phyloP scores from a whole-genome alignment of 495 filamentous ascomycete genomes.

The Hypoxylon lienhwacheense region DNA sequence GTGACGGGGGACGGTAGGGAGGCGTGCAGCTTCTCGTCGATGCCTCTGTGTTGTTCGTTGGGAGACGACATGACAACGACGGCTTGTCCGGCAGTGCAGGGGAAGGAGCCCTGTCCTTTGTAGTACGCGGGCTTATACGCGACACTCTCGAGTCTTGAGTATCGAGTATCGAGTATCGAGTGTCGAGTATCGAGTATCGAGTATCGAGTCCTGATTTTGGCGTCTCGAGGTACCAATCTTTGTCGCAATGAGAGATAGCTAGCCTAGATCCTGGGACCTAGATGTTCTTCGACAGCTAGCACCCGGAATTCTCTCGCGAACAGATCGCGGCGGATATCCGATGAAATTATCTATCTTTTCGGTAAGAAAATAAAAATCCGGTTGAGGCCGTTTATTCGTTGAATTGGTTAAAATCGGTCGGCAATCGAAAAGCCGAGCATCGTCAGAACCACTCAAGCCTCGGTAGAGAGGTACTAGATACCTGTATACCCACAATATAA shows the following conservation, averaged over 20 bases:
- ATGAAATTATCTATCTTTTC: conserved; percentile 1
- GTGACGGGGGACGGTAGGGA: conserved; percentile 45
- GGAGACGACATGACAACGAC: conserved; percentile 34
- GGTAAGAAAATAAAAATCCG: background rate
- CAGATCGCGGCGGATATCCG: conserved; percentile 2
- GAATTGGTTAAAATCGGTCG: conserved; percentile 19
- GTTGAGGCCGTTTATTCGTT: no score
- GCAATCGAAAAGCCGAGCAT: conserved; percentile 28
- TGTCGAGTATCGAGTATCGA: no score
- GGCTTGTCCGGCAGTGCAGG: no score
- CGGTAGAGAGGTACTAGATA: conserved; percentile 12
- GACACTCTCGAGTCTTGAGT: no score
- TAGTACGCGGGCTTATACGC: no score
- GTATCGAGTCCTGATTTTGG: no score
- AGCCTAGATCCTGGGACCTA: no score
- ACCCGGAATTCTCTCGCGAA: background rate
- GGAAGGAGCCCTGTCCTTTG: no score
- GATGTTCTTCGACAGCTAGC: no score
- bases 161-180: no score
- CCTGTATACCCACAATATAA: background rate
- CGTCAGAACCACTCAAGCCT: conserved; percentile 25
- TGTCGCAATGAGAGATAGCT: no score
- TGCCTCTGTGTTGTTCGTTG: conserved; percentile 29
- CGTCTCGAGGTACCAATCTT: no score
- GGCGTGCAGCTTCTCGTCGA: conserved; percentile 44